Percentiles rank a stretch among this genome's conserved stretches.
These are phyloP conservation scores for Prinsepia uniflora DNA, from an alignment of 306 rosid genomes.

Conservation along the genomic window DNA sequence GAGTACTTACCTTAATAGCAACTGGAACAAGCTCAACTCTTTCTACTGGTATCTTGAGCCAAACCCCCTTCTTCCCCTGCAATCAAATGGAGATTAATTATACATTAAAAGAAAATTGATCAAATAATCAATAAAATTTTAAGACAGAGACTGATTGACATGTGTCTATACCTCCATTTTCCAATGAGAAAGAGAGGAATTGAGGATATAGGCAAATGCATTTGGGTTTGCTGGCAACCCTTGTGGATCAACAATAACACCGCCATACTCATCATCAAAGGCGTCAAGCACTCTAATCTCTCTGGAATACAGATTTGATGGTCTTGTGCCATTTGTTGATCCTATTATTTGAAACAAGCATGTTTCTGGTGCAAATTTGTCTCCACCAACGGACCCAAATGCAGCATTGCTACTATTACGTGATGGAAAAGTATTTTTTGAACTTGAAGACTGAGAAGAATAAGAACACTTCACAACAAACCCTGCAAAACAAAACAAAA, in stretches of 20 bases:
- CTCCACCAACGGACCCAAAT: slow-evolving; percentile 37
- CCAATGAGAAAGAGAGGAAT: slow-evolving; percentile 76
- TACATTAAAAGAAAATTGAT: neutral
- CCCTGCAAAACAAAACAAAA: slow-evolving; percentile 40
- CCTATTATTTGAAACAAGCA: slow-evolving; percentile 31
- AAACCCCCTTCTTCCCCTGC: slow-evolving; percentile 93
- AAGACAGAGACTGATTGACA: neutral
- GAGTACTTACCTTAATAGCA: slow-evolving; percentile 67
- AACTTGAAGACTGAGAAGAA: slow-evolving; percentile 27
- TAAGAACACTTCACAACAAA: slow-evolving; percentile 34
- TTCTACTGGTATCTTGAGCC: slow-evolving; percentile 82
- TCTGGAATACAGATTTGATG: slow-evolving; percentile 36
- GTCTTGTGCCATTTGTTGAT: slow-evolving; percentile 48
- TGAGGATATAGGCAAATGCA: slow-evolving; percentile 50
- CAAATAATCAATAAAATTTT: too few relatives aligned
- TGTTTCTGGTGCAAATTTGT: slow-evolving; percentile 36
- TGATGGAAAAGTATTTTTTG: slow-evolving; percentile 38
- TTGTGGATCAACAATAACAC: slow-evolving; percentile 65
- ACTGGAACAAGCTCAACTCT: slow-evolving; percentile 71
- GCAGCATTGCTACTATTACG: slow-evolving; percentile 17
- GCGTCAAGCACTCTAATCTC: slow-evolving; percentile 60
- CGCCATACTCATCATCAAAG: slow-evolving; percentile 82
- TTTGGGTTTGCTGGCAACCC: slow-evolving; percentile 49
- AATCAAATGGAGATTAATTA: slow-evolving; percentile 14
- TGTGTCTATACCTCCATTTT: slow-evolving; percentile 42